Conservation (phyloP, 352 stramenopile species). For the Phytophthora sp. region DNA sequence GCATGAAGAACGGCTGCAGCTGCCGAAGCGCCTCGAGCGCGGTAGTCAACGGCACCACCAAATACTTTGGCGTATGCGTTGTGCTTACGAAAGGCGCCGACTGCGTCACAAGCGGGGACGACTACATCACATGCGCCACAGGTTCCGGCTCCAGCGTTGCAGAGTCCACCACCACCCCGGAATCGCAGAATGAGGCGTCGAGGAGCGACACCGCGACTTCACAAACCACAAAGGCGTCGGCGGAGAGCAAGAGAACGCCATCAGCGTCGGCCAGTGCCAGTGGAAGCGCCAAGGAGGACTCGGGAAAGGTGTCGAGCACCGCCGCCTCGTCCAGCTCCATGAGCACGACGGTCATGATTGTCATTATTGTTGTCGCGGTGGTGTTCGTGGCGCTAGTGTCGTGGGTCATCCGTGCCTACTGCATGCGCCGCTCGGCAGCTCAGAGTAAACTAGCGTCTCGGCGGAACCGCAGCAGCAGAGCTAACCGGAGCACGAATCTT, state of each 20-base stretch:
- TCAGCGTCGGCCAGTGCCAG: slow-evolving; percentile 2
- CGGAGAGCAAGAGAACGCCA: slow-evolving; percentile 19
- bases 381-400: slow-evolving; percentile 38
- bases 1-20: slow-evolving; percentile 38
- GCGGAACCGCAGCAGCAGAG: slow-evolving; percentile 12
- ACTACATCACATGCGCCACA: slow-evolving; percentile 34
- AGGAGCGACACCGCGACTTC: not conserved
- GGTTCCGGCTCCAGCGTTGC: not conserved
- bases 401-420: slow-evolving; percentile 35
- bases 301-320: not conserved
- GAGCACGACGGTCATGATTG: slow-evolving; percentile 25
- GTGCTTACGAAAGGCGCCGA: slow-evolving; percentile 23
- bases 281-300: not conserved
- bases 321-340: slow-evolving; percentile 15
- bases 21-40: slow-evolving; percentile 27
- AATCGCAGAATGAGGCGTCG: slow-evolving; percentile 21
- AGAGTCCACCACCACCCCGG: not conserved
- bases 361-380: slow-evolving; percentile 37
- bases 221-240: slow-evolving; percentile 13
- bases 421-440: slow-evolving; percentile 14
- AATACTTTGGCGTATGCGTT: slow-evolving; percentile 40
- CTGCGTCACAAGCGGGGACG: slow-evolving; percentile 30
- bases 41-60: slow-evolving; percentile 18
- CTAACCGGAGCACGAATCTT: slow-evolving; percentile 10
- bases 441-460: slow-evolving; percentile 18